Conservation (phyloP, 2,329 filamentous ascomycete species). For the Penicillium sp. region DNA sequence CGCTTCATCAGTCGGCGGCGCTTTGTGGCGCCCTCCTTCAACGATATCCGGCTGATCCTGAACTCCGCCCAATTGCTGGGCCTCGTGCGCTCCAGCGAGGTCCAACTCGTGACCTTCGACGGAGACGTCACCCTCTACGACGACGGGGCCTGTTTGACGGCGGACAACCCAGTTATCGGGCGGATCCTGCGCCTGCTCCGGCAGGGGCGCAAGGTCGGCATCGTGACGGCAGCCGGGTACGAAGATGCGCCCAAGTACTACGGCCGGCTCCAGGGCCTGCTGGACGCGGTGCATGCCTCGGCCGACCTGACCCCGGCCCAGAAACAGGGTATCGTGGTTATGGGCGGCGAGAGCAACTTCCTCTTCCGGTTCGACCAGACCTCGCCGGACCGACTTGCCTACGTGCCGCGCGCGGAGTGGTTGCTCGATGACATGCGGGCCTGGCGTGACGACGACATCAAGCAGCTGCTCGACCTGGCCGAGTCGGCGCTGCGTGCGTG, state of each 20-base stretch:
- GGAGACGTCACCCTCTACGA: conserved; percentile 96
- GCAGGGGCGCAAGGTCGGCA: conserved; percentile 79
- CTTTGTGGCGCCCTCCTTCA: conserved; percentile 95
- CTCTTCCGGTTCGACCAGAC: conserved; percentile 73
- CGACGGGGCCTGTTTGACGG: conserved; percentile 75
- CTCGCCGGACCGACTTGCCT: conserved; percentile 64
- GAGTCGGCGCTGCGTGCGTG: conserved; percentile 81
- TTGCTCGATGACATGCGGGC: conserved; percentile 55
- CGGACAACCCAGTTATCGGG: conserved; percentile 72
- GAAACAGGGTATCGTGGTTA: conserved; percentile 78
- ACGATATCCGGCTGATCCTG: conserved; percentile 86
- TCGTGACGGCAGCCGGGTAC: conserved; percentile 95
- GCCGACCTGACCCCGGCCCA: conserved; percentile 60
- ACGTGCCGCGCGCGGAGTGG: conserved; percentile 60
- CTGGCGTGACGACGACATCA: conserved; percentile 65
- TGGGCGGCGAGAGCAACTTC: conserved; percentile 96
- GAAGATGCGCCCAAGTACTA: conserved; percentile 85
- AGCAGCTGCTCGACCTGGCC: conserved; percentile 79
- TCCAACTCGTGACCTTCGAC: conserved; percentile 91
- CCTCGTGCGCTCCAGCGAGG: conserved; percentile 67
- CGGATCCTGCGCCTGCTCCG: conserved; percentile 68
- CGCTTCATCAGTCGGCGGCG: conserved; percentile 85
- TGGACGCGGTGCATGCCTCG: conserved; percentile 70
- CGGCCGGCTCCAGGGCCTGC: conserved; percentile 76
- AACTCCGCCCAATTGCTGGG: conserved; percentile 95